A percentile compares a stretch with the other conserved stretches of the same genome.
Evolutionary conservation across 192 early-diverging fungal species (phyloP).

Genomic region (Backusella australiensis): DNA sequence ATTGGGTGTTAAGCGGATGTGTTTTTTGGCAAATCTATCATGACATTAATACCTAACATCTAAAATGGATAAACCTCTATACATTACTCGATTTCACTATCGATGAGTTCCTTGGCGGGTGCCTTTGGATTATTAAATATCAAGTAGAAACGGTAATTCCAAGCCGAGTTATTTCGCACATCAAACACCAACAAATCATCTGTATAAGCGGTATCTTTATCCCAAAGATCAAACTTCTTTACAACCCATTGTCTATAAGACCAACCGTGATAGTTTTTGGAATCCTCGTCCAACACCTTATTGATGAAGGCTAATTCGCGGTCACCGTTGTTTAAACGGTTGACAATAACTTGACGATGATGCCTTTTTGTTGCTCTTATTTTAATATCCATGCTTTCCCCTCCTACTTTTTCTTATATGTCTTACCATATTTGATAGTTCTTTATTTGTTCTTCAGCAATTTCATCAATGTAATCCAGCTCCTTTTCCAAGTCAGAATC

Average conservation of each 20-base stretch:
- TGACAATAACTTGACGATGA: constrained; percentile 75
- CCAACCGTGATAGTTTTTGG: constrained; percentile 99
- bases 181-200: constrained; percentile 75
- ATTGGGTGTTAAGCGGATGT: constrained; percentile 78
- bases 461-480: constrained; percentile 71
- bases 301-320: constrained; percentile 76
- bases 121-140: constrained; percentile 39
- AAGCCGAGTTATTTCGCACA: constrained; percentile 96
- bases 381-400: not conserved
- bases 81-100: constrained; percentile 67
- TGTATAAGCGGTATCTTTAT: constrained; percentile 71
- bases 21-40: constrained; percentile 57
- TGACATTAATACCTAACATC: not conserved
- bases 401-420: not conserved
- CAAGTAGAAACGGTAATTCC: constrained; percentile 96
- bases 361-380: constrained; percentile 50
- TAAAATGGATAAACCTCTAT: not conserved
- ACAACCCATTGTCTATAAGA: constrained; percentile 89
- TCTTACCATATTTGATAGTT: constrained; percentile 93
- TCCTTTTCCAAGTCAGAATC: constrained; percentile 65
- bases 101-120: constrained; percentile 42
- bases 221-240: constrained; percentile 71
- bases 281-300: constrained; percentile 67
- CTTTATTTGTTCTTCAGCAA: constrained; percentile 79
- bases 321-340: constrained; percentile 48